Conservation (phyloP, 1,284 basidiomycete species). For the Pterulicium gracile region DNA sequence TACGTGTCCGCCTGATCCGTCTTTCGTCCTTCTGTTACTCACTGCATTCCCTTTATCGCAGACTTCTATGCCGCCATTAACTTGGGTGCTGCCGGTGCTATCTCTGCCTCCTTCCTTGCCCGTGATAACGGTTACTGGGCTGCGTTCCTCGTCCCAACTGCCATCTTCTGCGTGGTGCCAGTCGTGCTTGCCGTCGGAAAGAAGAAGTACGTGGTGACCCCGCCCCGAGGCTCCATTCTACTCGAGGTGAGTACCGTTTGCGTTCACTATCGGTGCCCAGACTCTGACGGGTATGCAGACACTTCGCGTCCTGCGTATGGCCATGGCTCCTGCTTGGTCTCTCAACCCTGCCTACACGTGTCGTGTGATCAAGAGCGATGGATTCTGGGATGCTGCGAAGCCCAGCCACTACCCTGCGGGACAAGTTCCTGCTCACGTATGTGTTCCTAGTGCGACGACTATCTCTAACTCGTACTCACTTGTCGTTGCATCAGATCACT, state of each 20-base stretch:
- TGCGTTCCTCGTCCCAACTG: conserved; percentile 33
- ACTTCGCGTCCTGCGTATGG: conserved; percentile 23
- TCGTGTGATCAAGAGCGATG: conserved; percentile 18
- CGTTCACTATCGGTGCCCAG: background rate
- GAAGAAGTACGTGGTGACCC: conserved; percentile 39
- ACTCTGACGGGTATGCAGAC: conserved; percentile 15
- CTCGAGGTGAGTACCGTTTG: conserved; percentile 20
- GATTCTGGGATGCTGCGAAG: conserved; percentile 54
- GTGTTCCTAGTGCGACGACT: too few relatives aligned
- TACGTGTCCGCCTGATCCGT: conserved; percentile 10
- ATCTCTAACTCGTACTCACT: too few relatives aligned
- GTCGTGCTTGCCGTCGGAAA: conserved; percentile 36
- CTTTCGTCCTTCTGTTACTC: background rate
- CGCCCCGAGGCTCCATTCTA: conserved; percentile 47
- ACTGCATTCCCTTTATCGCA: conserved; percentile 4
- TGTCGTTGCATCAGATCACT: conserved; percentile 18
- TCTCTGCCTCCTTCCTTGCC: conserved; percentile 36
- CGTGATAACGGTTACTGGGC: conserved; percentile 37
- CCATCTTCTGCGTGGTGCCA: conserved; percentile 31
- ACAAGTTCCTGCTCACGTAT: conserved; percentile 16
- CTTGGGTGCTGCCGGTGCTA: conserved; percentile 40
- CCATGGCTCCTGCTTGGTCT: conserved; percentile 23
- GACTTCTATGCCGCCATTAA: conserved; percentile 45
- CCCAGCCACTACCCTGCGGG: conserved; percentile 27
- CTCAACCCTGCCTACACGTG: conserved; percentile 23